Evolutionary conservation across 164 flowering plant species (phyloP).

Genomic region (Vitis cinerea): DNA sequence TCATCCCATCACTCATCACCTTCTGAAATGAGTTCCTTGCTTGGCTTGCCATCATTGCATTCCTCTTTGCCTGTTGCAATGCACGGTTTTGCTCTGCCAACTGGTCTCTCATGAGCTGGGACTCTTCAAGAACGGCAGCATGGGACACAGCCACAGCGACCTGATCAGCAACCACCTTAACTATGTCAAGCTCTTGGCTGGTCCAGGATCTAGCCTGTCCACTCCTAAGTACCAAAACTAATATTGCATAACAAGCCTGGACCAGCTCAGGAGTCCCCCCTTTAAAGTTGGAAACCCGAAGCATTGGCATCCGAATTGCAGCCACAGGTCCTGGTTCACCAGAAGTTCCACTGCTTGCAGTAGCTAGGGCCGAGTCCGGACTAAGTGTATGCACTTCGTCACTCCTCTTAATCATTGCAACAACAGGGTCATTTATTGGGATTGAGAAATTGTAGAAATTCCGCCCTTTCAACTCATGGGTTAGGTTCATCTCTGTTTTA

Average conservation of each 20-base stretch:
- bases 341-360: slow-evolving; percentile 49
- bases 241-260: slow-evolving; percentile 72
- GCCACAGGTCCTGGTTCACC: slow-evolving; percentile 71
- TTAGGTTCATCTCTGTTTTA: slow-evolving; percentile 66
- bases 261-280: slow-evolving; percentile 87
- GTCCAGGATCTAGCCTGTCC: slow-evolving; percentile 61
- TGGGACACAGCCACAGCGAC: slow-evolving; percentile 98
- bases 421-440: slow-evolving; percentile 61
- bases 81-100: slow-evolving; percentile 82
- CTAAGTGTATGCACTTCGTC: slow-evolving; percentile 61
- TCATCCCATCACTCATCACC: slow-evolving; percentile 88
- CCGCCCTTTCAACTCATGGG: slow-evolving; percentile 62
- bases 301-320: slow-evolving; percentile 96
- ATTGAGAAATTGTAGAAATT: slow-evolving; percentile 36
- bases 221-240: slow-evolving; percentile 79
- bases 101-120: slow-evolving; percentile 85
- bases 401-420: slow-evolving; percentile 49
- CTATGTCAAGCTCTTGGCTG: slow-evolving; percentile 78
- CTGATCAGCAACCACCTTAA: slow-evolving; percentile 93
- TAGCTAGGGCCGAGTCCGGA: slow-evolving; percentile 59
- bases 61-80: slow-evolving; percentile 65
- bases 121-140: slow-evolving; percentile 92
- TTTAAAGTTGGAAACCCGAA: slow-evolving; percentile 77
- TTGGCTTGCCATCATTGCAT: slow-evolving; percentile 92
- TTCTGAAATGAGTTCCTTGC: slow-evolving; percentile 82